Conservation (phyloP, 2,329 filamentous ascomycete species). For the Pseudogymnoascus sp. region DNA sequence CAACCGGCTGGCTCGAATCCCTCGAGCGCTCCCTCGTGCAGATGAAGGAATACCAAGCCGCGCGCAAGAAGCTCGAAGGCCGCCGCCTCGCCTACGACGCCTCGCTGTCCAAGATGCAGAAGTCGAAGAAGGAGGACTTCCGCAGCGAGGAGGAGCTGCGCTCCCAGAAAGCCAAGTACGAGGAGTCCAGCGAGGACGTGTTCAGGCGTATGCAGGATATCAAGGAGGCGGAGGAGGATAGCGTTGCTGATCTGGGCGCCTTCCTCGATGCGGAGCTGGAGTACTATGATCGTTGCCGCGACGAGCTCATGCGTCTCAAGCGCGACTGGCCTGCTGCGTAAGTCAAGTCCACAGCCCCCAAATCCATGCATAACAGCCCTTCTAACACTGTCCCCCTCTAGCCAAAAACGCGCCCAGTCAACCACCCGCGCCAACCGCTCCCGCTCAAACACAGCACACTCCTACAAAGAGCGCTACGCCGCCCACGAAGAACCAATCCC, state of each 20-base stretch:
- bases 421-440: constrained; percentile 31
- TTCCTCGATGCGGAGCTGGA: constrained; percentile 85
- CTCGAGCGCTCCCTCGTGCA: constrained; percentile 80
- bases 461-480: constrained; percentile 51
- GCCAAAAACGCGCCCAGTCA: neutral
- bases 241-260: constrained; percentile 64
- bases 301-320: constrained; percentile 65
- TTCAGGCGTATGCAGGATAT: constrained; percentile 91
- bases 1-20: constrained; percentile 81
- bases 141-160: constrained; percentile 87
- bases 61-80: constrained; percentile 89
- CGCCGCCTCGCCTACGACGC: constrained; percentile 86
- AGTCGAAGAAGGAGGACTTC: constrained; percentile 89
- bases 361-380: too few relatives aligned
- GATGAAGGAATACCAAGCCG: constrained; percentile 96
- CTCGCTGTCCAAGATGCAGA: constrained; percentile 81
- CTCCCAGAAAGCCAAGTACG: constrained; percentile 87
- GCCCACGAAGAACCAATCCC: constrained; percentile 40
- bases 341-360: constrained; percentile 20
- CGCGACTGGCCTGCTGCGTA: constrained; percentile 60
- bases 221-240: constrained; percentile 81
- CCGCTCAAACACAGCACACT: constrained; percentile 51
- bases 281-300: constrained; percentile 83
- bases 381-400: constrained; percentile 14
- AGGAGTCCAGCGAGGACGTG: constrained; percentile 90